Evolutionary conservation across 179 eudicot species (phyloP), one percentile per base, ranked within the genome.

Genomic region (Beta corolliflora): DNA sequence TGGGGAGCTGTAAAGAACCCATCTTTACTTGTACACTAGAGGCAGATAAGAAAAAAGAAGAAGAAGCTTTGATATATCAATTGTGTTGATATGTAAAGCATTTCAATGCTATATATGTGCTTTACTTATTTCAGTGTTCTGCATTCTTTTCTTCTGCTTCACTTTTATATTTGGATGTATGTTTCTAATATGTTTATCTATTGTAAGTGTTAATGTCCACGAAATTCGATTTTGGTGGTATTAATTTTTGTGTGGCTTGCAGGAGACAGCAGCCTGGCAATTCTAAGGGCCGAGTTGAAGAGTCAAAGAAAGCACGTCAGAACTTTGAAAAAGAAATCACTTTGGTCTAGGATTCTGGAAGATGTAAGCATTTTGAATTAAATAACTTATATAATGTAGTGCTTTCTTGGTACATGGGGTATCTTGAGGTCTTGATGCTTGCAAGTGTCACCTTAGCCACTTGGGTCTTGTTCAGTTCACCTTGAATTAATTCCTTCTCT

Each of bases 271-370:
- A 85, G 95, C 91, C 89, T 94, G 79, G 87, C 97, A 65, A 89
- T 94, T 84, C 79, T 96, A 80, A 88, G 92, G 85, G 93, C 98
- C 14, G 99, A 96, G 82, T 86, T 96, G 85, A 96, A 94, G 87
- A 92, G 94, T 86, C 99, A 96, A 89, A 94, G 86, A 89, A 96
- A 96, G 85, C 97, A 91, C 68, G 99, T 96, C 54, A 91, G 83
- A 89, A 94, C 86, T 88, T 89, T 96, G 88, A 89, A 94, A 82
- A 96, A 94, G 90, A 96, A 94, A 86, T 96, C 99, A 54, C 90
- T 96, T 59, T 96, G 99, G 99, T 91, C 94, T 80, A 89, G 86
- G 90, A 90, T 91, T 79, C 89, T 96, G 91, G 99, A 96, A 89
- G 99, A 94, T 98, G 99, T 96, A 88, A 78, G 83, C 73, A 54